Evolutionary conservation across 805 yeast species (phyloP), one percentile per base, ranked within the genome.

Genomic region (Metschnikowia lunata): DNA sequence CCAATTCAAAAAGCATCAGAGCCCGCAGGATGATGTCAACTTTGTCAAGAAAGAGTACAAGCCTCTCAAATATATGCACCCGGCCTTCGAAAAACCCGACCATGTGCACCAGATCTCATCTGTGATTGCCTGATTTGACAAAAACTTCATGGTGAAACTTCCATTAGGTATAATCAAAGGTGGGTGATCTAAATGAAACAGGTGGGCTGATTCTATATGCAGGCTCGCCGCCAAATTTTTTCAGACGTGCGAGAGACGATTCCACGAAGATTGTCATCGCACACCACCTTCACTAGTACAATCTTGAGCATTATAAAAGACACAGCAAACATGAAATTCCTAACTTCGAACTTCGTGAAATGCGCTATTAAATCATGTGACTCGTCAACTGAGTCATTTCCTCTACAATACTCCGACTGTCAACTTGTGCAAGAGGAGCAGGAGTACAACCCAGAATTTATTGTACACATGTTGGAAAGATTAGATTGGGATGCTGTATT

Each of bases 261-360:
- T 14, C 13, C 33, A 30, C 33, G n/a, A 30, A 30, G 13, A 9
- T n/a, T 7, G 33, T n/a, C 12, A n/a, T 14, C 33, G n/a, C 33
- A 18, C 23, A 18, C 23, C 23, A 18, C 23, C 23, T 18, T 18
- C 23, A 18, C 3, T 18, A 18, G 23, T 18, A 18, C 23, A 18
- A 18, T 18, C 23, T 18, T 18, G 23, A 29, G 31, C n/a, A 29
- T 12, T 6, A 29, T 11, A 12, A 3, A 29, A 29, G n/a, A 36
- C 23, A 30, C 36, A 12, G 23, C 18, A 13, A 14, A 26, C 14
- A 91, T 91, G 99, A 91, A 93, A 69, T 81, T 91, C 58, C 71
- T 93, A 26, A 91, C 99, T n/a, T 87, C 97, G 10, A 93, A 93
- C 66, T 93, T 93, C 66, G 95, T 93, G 50, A 88, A 85, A 62